phyloP scores from a whole-genome alignment of 2,329 filamentous ascomycete genomes.

The Rhinocladiella mackenziei region DNA sequence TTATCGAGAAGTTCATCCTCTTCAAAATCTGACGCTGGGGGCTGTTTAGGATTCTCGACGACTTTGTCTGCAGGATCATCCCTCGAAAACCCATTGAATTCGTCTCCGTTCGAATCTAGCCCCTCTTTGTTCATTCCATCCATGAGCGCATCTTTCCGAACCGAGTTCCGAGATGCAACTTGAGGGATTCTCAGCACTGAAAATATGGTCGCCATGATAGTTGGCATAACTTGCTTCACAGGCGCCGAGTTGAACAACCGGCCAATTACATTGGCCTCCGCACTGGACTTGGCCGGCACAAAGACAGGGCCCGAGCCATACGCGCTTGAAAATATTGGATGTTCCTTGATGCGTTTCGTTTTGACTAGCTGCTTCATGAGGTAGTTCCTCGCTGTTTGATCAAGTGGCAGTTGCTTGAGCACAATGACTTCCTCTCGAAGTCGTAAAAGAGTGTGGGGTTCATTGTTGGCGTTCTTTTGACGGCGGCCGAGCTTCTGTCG shows the following conservation, averaged over 20 bases:
- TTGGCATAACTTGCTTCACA: constrained; percentile 52
- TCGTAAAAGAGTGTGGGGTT: constrained; percentile 40
- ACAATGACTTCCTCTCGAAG: constrained; percentile 54
- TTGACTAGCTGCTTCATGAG: constrained; percentile 55
- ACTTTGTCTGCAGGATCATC: constrained; percentile 5
- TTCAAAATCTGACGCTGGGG: constrained; percentile 5
- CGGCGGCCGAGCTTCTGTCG: constrained; percentile 60
- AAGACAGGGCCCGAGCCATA: constrained; percentile 36
- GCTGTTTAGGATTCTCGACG: background rate
- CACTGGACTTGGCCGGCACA: constrained; percentile 41
- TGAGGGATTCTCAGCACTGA: constrained; percentile 35
- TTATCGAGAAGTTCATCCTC: constrained; percentile 10
- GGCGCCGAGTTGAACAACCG: constrained; percentile 58
- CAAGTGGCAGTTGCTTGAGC: constrained; percentile 54
- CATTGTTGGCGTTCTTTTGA: constrained; percentile 52
- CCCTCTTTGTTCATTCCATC: constrained; percentile 19
- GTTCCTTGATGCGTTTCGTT: constrained; percentile 54
- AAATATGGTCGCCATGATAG: constrained; percentile 42
- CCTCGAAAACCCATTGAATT: constrained; percentile 30
- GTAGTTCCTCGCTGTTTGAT: constrained; percentile 49
- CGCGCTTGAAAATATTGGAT: constrained; percentile 45
- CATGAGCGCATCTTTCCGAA: constrained; percentile 6
- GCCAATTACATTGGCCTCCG: constrained; percentile 56
- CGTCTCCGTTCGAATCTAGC: constrained; percentile 22
- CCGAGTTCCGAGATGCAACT: background rate